Base-by-base conservation (phyloP, 2,329 filamentous ascomycete genomes). In the Arthrobotrys entomopaga region DNA sequence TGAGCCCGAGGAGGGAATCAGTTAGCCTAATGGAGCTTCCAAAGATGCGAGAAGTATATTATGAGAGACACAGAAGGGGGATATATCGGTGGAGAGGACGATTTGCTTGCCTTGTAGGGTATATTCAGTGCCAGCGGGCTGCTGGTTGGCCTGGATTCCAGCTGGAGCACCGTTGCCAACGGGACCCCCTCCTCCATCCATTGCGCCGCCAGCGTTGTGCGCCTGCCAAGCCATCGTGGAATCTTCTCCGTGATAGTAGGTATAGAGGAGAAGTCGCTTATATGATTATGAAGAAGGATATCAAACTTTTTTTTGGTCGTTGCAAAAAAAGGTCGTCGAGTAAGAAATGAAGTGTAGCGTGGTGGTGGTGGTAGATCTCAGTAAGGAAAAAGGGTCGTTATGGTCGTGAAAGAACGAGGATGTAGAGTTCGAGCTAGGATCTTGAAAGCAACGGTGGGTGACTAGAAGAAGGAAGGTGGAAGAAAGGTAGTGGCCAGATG, bases 151-250 rank as follows among this genome's bases (percentile, higher is more conserved):
- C 50, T 69, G 65, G 71, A 65, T 65, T 65, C 66, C 74, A 54
- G 59, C 67, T 42, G 58, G 57, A 52, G 54, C 63, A 59, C 53
- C 52, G 52, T 84, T 84, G 73, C 80, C 82, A 69, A 52, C 20
- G 24, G 24, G 42, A 40, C 58, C 64, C 20, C 24, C 20, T 38
- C 60, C 59, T 63, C 65, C 65, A 40, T 76, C 65, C 34, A 63
- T 66, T 63, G 66, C 48, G 53, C 65, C 65, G 42, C 72, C 72
- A 29, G 29, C 53, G 50, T 65, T 67, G 80, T 87, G 85, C 81
- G 87, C 88, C 84, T 90, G 89, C 88, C 88, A 91, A 83, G 89
- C 88, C 89, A 91, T 90, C 79, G 79, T 81, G 79, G 79, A 15
- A 26, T 40, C 48, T 60, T 34, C 29, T 56, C 15, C 11, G 67